Conservation (phyloP, 768 basidiomycete genomes). For the Pisolithus microcarpus region DNA sequence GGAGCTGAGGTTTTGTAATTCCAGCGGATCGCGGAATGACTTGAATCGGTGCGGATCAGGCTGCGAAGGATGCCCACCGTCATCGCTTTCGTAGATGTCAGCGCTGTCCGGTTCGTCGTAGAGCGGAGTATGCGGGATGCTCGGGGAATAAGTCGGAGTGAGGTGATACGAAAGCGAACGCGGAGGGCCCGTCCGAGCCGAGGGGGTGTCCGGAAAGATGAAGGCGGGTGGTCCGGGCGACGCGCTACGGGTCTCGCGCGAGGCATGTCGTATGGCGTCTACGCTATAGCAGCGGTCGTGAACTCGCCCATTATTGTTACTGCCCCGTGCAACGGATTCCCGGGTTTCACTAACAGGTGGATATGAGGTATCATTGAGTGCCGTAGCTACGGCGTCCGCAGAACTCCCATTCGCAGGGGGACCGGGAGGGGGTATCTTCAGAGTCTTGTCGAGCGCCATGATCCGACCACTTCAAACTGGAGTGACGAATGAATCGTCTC, state of each 20-base stretch:
- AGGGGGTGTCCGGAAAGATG: slow-evolving; percentile 39
- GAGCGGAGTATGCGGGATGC: slow-evolving; percentile 22
- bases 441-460: slow-evolving; percentile 9
- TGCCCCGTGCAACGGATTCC: not conserved
- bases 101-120: slow-evolving; percentile 23
- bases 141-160: slow-evolving; percentile 39
- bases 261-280: slow-evolving; percentile 4
- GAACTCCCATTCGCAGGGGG: slow-evolving; percentile 3
- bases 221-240: slow-evolving; percentile 1
- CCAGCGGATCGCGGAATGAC: slow-evolving; percentile 59
- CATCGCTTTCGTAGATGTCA: slow-evolving; percentile 27
- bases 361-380: slow-evolving; percentile 1
- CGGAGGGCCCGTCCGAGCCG: slow-evolving; percentile 65
- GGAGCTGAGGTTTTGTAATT: slow-evolving; percentile 27
- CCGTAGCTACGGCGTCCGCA: slow-evolving; percentile 4
- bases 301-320: not conserved
- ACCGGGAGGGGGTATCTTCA: not conserved
- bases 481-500: no score
- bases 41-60: slow-evolving; percentile 17
- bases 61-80: slow-evolving; percentile 26
- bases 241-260: not conserved
- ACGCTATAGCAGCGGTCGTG: not conserved
- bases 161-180: slow-evolving; percentile 65
- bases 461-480: no score
- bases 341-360: not conserved